Percentiles rank a stretch among this genome's conserved stretches.
Evolutionary conservation across 768 basidiomycete genomes (phyloP).

Genomic region (Boletus eberwhitei): DNA sequence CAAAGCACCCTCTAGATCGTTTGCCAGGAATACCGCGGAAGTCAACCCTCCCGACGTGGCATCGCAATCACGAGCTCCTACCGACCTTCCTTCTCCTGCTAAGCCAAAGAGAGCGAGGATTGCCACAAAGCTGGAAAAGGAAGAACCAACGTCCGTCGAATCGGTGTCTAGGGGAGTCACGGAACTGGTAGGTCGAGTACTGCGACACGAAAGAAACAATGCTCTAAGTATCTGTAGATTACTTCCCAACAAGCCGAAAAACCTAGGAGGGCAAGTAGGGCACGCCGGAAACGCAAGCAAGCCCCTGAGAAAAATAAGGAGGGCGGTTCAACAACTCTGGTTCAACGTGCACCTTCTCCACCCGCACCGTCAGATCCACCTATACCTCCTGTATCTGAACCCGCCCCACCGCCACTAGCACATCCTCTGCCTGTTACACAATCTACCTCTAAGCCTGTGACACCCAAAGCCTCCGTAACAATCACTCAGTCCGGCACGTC

Average conservation of each 20-base stretch:
- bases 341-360: slow-evolving; percentile 16
- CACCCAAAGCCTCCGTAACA: slow-evolving; percentile 34
- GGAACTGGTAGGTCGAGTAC: slow-evolving; percentile 17
- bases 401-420: slow-evolving; percentile 2
- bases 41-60: slow-evolving; percentile 5
- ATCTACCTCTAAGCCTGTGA: slow-evolving; percentile 22
- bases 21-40: slow-evolving; percentile 16
- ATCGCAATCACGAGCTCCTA: slow-evolving; percentile 13
- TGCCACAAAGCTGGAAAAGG: slow-evolving; percentile 26
- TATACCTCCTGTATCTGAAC: slow-evolving; percentile 18
- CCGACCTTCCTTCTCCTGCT: slow-evolving; percentile 22
- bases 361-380: slow-evolving; percentile 2
- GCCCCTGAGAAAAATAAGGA: slow-evolving; percentile 18
- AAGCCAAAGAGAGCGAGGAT: slow-evolving; percentile 32
- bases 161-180: not conserved
- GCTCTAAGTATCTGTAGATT: slow-evolving; percentile 11
- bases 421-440: slow-evolving; percentile 10
- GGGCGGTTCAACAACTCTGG: slow-evolving; percentile 1
- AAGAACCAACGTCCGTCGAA: slow-evolving; percentile 14
- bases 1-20: slow-evolving; percentile 25
- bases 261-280: slow-evolving; percentile 13
- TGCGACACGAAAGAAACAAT: not conserved
- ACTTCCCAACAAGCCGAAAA: slow-evolving; percentile 12
- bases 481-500: slow-evolving; percentile 33
- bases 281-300: slow-evolving; percentile 25